These are phyloP conservation scores for Elongisporangium anandrum DNA, from an alignment of 352 stramenopile genomes.

Conservation along the genomic window DNA sequence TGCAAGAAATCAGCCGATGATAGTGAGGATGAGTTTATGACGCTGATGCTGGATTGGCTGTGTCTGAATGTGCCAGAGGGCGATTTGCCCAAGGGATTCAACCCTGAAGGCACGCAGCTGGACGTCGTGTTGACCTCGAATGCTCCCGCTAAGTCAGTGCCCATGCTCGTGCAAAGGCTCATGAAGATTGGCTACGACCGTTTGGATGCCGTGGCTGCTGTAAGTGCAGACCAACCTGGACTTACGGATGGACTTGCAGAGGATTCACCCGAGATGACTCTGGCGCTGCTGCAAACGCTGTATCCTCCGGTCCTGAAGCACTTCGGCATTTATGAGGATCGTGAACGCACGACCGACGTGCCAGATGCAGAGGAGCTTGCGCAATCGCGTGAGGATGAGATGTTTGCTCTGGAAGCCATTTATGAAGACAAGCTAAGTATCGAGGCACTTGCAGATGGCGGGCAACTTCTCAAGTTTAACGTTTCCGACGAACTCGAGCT, in stretches of 20 bases:
- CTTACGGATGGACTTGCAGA: constrained; percentile 11
- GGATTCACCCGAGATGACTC: constrained; percentile 30
- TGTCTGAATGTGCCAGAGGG: constrained; percentile 74
- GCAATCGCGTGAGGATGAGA: constrained; percentile 60
- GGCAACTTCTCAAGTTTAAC: constrained; percentile 40
- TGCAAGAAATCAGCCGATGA: constrained; percentile 19
- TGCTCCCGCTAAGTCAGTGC: constrained; percentile 6
- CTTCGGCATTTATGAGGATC: constrained; percentile 20
- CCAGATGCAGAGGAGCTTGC: constrained; percentile 38
- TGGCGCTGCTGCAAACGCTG: constrained; percentile 33
- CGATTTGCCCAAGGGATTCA: constrained; percentile 81
- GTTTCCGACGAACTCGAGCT: constrained; percentile 42
- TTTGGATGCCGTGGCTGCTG: constrained; percentile 35
- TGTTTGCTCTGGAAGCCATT: constrained; percentile 79
- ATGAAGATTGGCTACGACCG: constrained; percentile 81
- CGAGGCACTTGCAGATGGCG: constrained; percentile 15
- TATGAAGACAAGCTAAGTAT: constrained; percentile 69
- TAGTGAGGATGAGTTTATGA: constrained; percentile 27
- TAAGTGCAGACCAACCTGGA: constrained; percentile 32
- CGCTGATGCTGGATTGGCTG: constrained; percentile 69
- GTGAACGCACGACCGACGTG: not conserved
- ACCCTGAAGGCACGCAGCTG: constrained; percentile 86
- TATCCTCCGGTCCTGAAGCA: constrained; percentile 39
- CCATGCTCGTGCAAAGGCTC: constrained; percentile 59
- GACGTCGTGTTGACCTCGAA: constrained; percentile 59